Percentiles rank a stretch among this genome's conserved stretches.
Conservation (phyloP, 805 yeast genomes). For the Cyberlindnera misumaiensis region DNA sequence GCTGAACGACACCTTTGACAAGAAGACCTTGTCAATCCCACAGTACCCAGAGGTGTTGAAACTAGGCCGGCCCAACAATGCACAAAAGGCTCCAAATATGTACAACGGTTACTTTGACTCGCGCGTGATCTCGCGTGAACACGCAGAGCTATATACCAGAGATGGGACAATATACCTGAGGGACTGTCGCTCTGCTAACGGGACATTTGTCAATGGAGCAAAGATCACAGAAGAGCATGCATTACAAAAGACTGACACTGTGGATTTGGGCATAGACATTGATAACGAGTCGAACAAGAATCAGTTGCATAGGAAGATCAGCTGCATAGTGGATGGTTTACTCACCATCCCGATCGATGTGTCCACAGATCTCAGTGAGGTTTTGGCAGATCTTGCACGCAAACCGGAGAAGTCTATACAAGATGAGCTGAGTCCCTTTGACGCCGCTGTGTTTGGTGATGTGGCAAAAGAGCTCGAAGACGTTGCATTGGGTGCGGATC, state of each 20-base stretch:
- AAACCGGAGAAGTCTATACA: conserved; percentile 18
- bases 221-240: conserved; percentile 57
- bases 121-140: conserved; percentile 85
- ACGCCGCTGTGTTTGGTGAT: conserved; percentile 58
- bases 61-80: conserved; percentile 80
- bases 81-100: conserved; percentile 46
- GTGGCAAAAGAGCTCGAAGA: conserved; percentile 43
- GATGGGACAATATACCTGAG: conserved; percentile 67
- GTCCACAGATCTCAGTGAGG: conserved; percentile 14
- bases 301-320: conserved; percentile 76
- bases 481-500: conserved; percentile 39
- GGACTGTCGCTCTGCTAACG: conserved; percentile 89
- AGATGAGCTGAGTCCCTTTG: conserved; percentile 34
- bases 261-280: conserved; percentile 92
- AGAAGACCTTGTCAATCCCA: conserved; percentile 76
- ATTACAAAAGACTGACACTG: conserved; percentile 70
- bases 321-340: conserved; percentile 74
- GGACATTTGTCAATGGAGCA: conserved; percentile 80
- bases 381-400: conserved; percentile 9
- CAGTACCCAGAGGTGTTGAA: conserved; percentile 74
- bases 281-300: conserved; percentile 39
- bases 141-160: conserved; percentile 80
- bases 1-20: conserved; percentile 73
- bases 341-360: conserved; percentile 38
- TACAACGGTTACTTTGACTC: conserved; percentile 94